Conservation (phyloP, 192 early-diverging fungal genomes). For the Umbelopsis ramanniana region DNA sequence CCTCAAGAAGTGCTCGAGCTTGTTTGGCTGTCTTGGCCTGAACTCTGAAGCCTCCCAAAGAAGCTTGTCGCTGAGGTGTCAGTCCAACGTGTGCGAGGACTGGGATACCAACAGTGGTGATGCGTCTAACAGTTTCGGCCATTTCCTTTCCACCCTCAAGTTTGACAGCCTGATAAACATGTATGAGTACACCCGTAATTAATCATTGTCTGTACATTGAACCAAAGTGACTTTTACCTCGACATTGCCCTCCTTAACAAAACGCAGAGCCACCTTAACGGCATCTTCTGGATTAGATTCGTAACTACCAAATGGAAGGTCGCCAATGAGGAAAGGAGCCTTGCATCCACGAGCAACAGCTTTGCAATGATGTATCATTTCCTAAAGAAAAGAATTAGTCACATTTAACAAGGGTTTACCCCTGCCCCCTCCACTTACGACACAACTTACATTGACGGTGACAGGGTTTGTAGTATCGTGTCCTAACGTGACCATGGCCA, state of each 20-base stretch:
- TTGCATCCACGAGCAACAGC: constrained; percentile 86
- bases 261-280: constrained; percentile 77
- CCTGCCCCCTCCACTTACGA: not conserved
- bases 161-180: constrained; percentile 76
- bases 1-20: constrained; percentile 79
- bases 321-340: constrained; percentile 80
- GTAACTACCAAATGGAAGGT: constrained; percentile 95
- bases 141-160: constrained; percentile 93
- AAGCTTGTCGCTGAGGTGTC: constrained; percentile 89
- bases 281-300: constrained; percentile 77
- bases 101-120: constrained; percentile 89
- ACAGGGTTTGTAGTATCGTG: constrained; percentile 83
- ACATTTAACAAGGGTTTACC: not conserved
- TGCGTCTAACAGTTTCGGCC: constrained; percentile 71
- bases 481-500: constrained; percentile 97
- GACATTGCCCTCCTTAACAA: constrained; percentile 87
- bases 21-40: constrained; percentile 85
- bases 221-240: constrained; percentile 52
- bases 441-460: constrained; percentile 77
- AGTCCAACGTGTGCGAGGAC: constrained; percentile 95
- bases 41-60: constrained; percentile 89
- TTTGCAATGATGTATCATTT: constrained; percentile 95
- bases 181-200: not conserved
- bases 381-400: constrained; percentile 44
- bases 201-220: not conserved